Percentiles rank a stretch among this genome's conserved stretches.
These are phyloP conservation scores for Pugionium dolabratum DNA, from an alignment of 345 rosid species.

Conservation along the genomic window DNA sequence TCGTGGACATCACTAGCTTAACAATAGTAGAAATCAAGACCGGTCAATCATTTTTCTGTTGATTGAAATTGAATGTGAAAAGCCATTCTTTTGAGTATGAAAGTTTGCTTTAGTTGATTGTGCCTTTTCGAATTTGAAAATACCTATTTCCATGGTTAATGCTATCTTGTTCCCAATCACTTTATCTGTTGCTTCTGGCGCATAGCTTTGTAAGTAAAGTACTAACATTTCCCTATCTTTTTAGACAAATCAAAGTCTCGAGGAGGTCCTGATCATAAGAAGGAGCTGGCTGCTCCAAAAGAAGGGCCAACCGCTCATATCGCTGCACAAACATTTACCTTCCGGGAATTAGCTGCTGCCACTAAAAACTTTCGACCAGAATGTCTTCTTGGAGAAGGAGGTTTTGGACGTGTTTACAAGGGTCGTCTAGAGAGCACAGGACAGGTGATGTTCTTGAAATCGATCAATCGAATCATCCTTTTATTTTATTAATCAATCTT, in stretches of 20 bases:
- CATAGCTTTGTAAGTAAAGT: slow-evolving; percentile 6
- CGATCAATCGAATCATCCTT: neutral
- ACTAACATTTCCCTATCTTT: neutral
- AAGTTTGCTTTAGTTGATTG: neutral
- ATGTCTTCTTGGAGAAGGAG: slow-evolving; percentile 90
- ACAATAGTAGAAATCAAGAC: slow-evolving; percentile 1
- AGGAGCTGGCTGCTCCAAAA: slow-evolving; percentile 65
- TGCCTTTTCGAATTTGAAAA: neutral
- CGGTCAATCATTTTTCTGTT: neutral
- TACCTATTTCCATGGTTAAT: neutral
- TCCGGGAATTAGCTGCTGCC: slow-evolving; percentile 84
- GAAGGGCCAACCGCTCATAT: slow-evolving; percentile 73
- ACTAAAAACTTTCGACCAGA: slow-evolving; percentile 82
- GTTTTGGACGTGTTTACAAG: slow-evolving; percentile 92
- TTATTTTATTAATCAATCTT: neutral
- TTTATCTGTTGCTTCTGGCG: neutral
- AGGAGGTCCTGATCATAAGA: slow-evolving; percentile 64
- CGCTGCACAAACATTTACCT: slow-evolving; percentile 93
- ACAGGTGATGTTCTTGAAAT: slow-evolving; percentile 52
- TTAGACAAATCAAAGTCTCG: slow-evolving; percentile 80
- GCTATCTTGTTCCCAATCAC: neutral
- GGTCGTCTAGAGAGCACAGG: slow-evolving; percentile 90
- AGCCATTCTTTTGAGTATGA: neutral
- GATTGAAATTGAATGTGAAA: neutral
- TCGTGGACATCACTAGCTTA: slow-evolving; percentile 11